These are phyloP conservation scores for Tylopilus balloui DNA, from an alignment of 768 basidiomycete species.

Conservation along the genomic window DNA sequence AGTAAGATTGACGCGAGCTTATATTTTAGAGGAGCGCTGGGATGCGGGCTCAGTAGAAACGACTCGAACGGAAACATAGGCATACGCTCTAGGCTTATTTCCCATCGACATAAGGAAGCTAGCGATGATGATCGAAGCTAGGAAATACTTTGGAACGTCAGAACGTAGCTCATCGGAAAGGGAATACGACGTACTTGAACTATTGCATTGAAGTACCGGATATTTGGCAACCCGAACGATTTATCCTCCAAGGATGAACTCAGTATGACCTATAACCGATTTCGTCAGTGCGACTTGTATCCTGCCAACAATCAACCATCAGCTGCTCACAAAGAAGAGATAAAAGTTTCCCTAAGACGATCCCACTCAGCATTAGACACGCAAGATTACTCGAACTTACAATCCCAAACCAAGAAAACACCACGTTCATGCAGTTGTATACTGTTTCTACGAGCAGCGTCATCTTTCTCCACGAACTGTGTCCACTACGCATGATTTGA, in stretches of 20 bases:
- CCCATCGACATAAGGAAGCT: slow-evolving; percentile 96
- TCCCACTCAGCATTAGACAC: background rate
- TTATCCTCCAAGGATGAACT: slow-evolving; percentile 82
- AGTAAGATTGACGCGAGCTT: slow-evolving; percentile 69
- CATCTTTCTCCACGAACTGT: slow-evolving; percentile 71
- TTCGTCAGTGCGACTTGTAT: background rate
- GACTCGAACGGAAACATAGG: background rate
- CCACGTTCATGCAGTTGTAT: slow-evolving; percentile 82
- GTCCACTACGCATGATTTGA: slow-evolving; percentile 40
- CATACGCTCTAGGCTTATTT: slow-evolving; percentile 81
- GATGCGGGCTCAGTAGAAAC: slow-evolving; percentile 3
- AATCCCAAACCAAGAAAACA: slow-evolving; percentile 92
- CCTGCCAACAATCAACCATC: background rate
- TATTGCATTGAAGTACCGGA: slow-evolving; percentile 70
- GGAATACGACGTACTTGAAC: slow-evolving; percentile 50
- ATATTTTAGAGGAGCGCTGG: slow-evolving; percentile 56
- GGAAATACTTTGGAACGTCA: slow-evolving; percentile 54
- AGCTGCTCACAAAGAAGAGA: slow-evolving; percentile 75
- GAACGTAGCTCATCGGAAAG: background rate
- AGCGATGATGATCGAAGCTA: slow-evolving; percentile 81
- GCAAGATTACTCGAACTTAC: slow-evolving; percentile 41
- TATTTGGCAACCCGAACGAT: slow-evolving; percentile 57
- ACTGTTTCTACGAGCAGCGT: slow-evolving; percentile 74
- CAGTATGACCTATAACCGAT: slow-evolving; percentile 60
- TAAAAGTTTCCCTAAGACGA: slow-evolving; percentile 81